A percentile compares a stretch with the other conserved stretches of the same genome.
These are phyloP conservation scores for Ganoderma sinense DNA, from an alignment of 1,284 basidiomycete genomes.

Conservation along the genomic window DNA sequence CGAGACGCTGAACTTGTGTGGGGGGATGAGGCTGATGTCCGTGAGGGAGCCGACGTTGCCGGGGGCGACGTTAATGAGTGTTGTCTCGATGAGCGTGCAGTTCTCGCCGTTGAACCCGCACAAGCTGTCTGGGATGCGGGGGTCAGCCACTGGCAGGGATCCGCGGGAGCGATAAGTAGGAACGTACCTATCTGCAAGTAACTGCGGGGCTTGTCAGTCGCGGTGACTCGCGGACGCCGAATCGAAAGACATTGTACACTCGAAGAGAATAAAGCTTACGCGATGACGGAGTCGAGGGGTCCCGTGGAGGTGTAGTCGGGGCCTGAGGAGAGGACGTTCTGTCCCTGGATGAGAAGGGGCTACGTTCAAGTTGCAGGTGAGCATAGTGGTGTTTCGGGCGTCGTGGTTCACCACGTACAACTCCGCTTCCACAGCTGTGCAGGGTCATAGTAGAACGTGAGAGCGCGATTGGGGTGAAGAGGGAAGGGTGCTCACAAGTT, in stretches of 20 bases:
- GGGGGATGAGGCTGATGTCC: constrained; percentile 53
- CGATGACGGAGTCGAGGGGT: constrained; percentile 40
- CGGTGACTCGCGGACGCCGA: too few species aligned
- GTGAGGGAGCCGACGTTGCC: constrained; percentile 49
- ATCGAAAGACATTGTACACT: too few species aligned
- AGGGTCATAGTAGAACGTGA: neutral
- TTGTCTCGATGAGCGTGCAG: constrained; percentile 52
- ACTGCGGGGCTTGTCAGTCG: neutral
- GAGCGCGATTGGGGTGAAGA: neutral
- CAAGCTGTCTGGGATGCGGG: neutral
- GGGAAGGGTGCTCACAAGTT: constrained; percentile 41
- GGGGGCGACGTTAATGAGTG: constrained; percentile 48
- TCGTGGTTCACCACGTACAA: constrained; percentile 30
- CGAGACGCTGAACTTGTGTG: constrained; percentile 44
- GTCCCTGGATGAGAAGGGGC: constrained; percentile 44
- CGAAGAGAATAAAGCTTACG: constrained; percentile 34
- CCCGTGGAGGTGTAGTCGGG: constrained; percentile 41
- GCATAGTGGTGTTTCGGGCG: neutral
- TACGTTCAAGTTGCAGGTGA: constrained; percentile 11
- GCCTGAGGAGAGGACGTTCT: constrained; percentile 44
- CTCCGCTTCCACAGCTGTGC: constrained; percentile 47
- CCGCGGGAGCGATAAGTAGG: too few species aligned
- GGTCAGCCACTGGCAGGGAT: neutral
- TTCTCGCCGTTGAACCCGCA: constrained; percentile 52
- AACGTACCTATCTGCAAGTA: neutral